Base-by-base conservation (phyloP, 345 rosid genomes). In the Stellera chamaejasme region DNA sequence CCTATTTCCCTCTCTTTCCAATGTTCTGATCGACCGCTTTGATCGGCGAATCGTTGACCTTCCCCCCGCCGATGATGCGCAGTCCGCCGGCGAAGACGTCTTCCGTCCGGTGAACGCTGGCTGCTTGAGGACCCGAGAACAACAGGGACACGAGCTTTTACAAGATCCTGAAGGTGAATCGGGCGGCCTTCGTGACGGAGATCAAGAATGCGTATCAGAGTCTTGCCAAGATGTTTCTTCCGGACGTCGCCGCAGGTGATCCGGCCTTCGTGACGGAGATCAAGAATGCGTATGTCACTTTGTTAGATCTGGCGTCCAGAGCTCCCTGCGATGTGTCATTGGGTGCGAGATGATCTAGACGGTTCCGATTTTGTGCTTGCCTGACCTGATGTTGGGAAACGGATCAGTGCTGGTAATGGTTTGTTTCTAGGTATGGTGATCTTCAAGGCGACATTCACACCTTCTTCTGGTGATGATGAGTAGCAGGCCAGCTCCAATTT, bases 311-410 rank as follows among this genome's bases (percentile, higher is more conserved):
- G 45, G 70, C 74, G 4, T 77, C 90, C 3, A 79, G 96, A 69
- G 82, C 86, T 45, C 58, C 76, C 15, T 88, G 85, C 45, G 96
- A 88, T 52, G 23, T 87, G 65, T 68, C 90, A 54, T 47, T 87
- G n/a, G 69, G 67, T 57, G 39, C 39, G 5, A 32, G 39, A 32
- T 59, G 59, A 6, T 52, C 50, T 36, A 53, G 72, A 59, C 39
- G 58, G 67, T 52, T 61, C 62, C 53, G 75, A 44, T 55, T 23
- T 12, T 68, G 73, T 43, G 63, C 56, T 12, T 50, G 62, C 42
- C 48, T 78, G 65, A 71, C 66, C 67, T 82, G 90, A 62, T 76
- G 79, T 60, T 88, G 96, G 96, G 96, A 88, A 52, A 88, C 96
- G n/a, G n/a, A n/a, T n/a, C n/a, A n/a, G n/a, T n/a, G n/a, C n/a